A percentile compares a stretch with the other conserved stretches of the same genome.
phyloP scores from a whole-genome alignment of 129 eudicot genomes.

The Chrysanthemum seticuspe region DNA sequence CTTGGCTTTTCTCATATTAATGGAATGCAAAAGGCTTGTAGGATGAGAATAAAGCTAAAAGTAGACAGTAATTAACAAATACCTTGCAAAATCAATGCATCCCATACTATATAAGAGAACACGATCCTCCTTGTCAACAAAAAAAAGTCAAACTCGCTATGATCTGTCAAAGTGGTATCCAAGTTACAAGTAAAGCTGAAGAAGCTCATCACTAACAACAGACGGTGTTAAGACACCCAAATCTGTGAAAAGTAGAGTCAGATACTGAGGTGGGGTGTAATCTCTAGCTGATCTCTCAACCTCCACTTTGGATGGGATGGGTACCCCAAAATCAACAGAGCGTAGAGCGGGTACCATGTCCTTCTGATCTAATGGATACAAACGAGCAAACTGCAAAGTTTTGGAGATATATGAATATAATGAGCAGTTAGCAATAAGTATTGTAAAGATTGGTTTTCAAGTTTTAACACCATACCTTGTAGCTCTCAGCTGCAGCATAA shows the following conservation, averaged over 20 bases:
- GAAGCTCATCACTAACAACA: constrained; percentile 92
- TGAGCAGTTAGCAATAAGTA: background rate
- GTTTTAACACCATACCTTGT: no score
- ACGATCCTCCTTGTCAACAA: background rate
- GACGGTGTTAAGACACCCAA: constrained; percentile 92
- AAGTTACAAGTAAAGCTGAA: constrained; percentile 65
- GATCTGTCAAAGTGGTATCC: background rate
- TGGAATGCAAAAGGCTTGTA: no score
- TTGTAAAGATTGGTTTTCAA: no score
- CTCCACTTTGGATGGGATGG: constrained; percentile 87
- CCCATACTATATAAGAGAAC: background rate
- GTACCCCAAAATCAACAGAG: constrained; percentile 91
- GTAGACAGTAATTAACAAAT: no score
- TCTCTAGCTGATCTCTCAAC: constrained; percentile 92
- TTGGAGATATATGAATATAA: background rate
- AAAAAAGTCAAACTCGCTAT: background rate
- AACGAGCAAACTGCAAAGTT: constrained; percentile 79
- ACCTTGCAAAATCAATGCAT: no score
- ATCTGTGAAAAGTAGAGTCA: constrained; percentile 87
- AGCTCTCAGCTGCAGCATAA: no score
- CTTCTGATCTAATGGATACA: constrained; percentile 90
- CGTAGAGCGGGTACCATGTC: constrained; percentile 97
- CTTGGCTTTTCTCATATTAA: no score
- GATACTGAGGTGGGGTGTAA: constrained; percentile 93
- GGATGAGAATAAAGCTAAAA: no score